Percentiles rank a stretch among this genome's conserved stretches.
Evolutionary conservation across 177 flowering plant genomes (phyloP).

Genomic region (Vitis hybrid): DNA sequence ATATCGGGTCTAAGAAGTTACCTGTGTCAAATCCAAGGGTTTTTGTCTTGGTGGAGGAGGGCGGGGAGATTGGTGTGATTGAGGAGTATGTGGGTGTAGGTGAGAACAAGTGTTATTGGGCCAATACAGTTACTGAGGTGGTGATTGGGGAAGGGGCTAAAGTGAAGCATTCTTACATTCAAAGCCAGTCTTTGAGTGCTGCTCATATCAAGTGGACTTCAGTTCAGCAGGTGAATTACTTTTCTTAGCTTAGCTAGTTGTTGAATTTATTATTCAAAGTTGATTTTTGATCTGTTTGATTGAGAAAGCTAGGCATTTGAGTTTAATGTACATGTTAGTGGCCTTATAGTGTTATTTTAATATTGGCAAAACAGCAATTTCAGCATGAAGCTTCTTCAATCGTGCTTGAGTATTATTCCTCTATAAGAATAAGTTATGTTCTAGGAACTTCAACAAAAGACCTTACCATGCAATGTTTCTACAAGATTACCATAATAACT

Average conservation of each 20-base stretch:
- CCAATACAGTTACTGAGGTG: slow-evolving; percentile 79
- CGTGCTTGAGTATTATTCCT: too few species aligned
- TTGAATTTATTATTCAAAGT: not conserved
- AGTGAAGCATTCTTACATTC: slow-evolving; percentile 78
- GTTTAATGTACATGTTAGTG: too few species aligned
- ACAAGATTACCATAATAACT: too few species aligned
- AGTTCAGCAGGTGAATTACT: slow-evolving; percentile 64
- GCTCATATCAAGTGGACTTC: slow-evolving; percentile 94
- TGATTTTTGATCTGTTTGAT: too few species aligned
- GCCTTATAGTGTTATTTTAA: too few species aligned
- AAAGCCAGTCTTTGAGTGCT: slow-evolving; percentile 60
- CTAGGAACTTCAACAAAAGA: too few species aligned
- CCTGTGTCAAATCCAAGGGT: slow-evolving; percentile 87
- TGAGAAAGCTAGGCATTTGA: too few species aligned
- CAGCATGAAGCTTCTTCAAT: too few species aligned
- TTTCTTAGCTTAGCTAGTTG: not conserved
- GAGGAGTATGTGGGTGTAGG: slow-evolving; percentile 69
- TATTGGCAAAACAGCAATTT: too few species aligned
- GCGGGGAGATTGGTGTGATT: slow-evolving; percentile 74
- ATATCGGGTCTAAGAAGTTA: slow-evolving; percentile 40
- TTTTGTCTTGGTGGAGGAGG: slow-evolving; percentile 84
- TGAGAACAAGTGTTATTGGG: slow-evolving; percentile 65
- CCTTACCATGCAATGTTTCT: too few species aligned
- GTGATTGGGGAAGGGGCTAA: slow-evolving; percentile 67
- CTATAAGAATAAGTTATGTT: too few species aligned